Conservation (phyloP, 192 early-diverging fungal species). For the Mortierella claussenii region DNA sequence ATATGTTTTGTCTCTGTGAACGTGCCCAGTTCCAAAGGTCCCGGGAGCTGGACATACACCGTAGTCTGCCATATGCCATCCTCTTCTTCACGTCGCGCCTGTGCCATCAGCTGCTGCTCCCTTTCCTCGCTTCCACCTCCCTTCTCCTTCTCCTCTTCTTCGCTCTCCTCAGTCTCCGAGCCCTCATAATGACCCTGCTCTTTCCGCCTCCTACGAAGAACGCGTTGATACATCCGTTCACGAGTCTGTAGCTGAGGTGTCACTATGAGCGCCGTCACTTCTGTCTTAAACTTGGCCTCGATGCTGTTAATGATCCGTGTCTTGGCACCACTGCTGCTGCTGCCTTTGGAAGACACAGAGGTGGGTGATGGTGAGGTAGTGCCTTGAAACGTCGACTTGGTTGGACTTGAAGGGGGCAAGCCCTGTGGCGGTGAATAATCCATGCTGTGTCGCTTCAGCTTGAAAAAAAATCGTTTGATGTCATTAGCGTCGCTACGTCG, state of each 20-base stretch:
- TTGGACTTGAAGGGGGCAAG: background rate
- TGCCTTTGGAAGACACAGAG: background rate
- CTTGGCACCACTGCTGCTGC: background rate
- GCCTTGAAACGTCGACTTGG: background rate
- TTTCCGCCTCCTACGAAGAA: background rate
- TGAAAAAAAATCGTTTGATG: slow-evolving; percentile 7
- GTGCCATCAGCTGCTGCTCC: background rate
- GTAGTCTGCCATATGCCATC: slow-evolving; percentile 27
- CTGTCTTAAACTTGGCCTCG: slow-evolving; percentile 43
- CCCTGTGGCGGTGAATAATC: slow-evolving; percentile 5
- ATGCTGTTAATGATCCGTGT: slow-evolving; percentile 31
- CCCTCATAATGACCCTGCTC: background rate
- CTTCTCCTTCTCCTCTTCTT: background rate
- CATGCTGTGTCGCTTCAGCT: slow-evolving; percentile 36
- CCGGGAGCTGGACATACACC: slow-evolving; percentile 33
- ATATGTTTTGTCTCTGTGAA: slow-evolving; percentile 40
- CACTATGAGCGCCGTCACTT: slow-evolving; percentile 13
- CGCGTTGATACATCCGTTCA: slow-evolving; percentile 15
- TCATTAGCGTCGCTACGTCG: background rate
- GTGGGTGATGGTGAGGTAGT: background rate
- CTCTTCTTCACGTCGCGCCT: background rate
- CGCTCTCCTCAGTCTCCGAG: background rate
- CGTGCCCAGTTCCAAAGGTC: slow-evolving; percentile 20
- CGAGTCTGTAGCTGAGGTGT: slow-evolving; percentile 16
- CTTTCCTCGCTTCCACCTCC: slow-evolving; percentile 1